Percentiles rank a stretch among this genome's conserved stretches.
Conservation (phyloP, 441 rosid genomes). For the Aleurites moluccanus region DNA sequence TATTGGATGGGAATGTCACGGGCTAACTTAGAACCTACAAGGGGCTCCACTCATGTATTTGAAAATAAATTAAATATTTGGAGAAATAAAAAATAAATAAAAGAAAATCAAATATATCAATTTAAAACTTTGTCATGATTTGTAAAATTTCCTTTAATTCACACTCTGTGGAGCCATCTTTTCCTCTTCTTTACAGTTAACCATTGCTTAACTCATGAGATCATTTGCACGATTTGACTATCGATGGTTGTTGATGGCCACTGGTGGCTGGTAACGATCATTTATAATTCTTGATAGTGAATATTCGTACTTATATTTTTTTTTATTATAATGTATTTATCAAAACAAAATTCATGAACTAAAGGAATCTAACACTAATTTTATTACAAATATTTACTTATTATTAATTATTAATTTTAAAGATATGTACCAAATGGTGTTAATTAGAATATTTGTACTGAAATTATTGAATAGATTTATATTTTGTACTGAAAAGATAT, state of each 20-base stretch:
- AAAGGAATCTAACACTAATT: no score
- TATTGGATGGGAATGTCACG: conserved; percentile 32
- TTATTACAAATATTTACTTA: no score
- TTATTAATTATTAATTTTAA: no score
- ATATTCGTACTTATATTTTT: no score
- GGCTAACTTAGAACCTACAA: conserved; percentile 26
- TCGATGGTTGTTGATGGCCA: no score
- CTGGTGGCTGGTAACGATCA: no score
- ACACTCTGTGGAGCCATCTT: conserved; percentile 26
- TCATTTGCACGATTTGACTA: not conserved
- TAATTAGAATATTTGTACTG: no score
- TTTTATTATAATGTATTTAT: no score
- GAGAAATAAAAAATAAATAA: not conserved
- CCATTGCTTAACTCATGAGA: not conserved
- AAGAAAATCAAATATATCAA: not conserved
- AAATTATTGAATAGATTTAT: no score
- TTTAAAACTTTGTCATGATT: conserved; percentile 18
- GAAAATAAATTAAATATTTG: conserved; percentile 5
- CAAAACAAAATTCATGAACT: no score
- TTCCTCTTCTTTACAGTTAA: not conserved
- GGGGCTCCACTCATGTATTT: conserved; percentile 30
- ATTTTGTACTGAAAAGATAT: not conserved
- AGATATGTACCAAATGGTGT: no score
- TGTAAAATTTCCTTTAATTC: conserved; percentile 28
- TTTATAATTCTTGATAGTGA: no score